These are phyloP conservation scores for Populus hybrid DNA, from an alignment of 441 rosid genomes.

Conservation along the genomic window DNA sequence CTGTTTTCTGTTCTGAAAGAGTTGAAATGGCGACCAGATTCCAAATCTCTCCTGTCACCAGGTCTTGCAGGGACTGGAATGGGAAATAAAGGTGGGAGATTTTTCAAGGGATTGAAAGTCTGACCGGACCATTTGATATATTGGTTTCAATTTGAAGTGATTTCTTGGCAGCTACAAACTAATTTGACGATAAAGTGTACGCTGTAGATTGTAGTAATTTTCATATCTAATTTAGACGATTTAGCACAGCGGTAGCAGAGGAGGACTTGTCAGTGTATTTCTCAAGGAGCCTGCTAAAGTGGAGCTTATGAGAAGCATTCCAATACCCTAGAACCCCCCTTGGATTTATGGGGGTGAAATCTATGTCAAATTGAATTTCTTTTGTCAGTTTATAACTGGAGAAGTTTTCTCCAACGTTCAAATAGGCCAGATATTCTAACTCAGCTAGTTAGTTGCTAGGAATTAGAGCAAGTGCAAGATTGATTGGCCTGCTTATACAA, in stretches of 20 bases:
- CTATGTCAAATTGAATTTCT: constrained; percentile 3
- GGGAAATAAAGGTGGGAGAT: constrained; percentile 67
- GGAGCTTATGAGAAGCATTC: background rate
- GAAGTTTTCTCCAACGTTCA: constrained; percentile 6
- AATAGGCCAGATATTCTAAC: constrained; percentile 12
- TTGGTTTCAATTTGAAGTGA: background rate
- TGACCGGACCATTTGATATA: constrained; percentile 12
- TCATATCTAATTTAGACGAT: background rate
- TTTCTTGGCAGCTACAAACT: constrained; percentile 6
- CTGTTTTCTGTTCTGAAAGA: constrained; percentile 69
- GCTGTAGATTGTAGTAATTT: background rate
- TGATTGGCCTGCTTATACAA: background rate
- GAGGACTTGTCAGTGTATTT: background rate
- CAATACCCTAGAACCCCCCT: constrained; percentile 3
- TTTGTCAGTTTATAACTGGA: constrained; percentile 3
- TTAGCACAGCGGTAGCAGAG: background rate
- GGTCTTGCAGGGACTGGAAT: constrained; percentile 60
- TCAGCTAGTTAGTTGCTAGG: constrained; percentile 15
- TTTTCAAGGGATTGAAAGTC: constrained; percentile 50
- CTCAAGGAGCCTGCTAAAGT: background rate
- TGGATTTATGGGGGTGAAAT: constrained; percentile 1
- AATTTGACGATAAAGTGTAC: background rate
- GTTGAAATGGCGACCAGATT: constrained; percentile 81
- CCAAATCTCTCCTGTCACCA: constrained; percentile 52
- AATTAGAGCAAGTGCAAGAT: constrained; percentile 4